Base-by-base conservation (phyloP, 371 early-diverging fungal genomes). In the Lichtheimia hyalospora region DNA sequence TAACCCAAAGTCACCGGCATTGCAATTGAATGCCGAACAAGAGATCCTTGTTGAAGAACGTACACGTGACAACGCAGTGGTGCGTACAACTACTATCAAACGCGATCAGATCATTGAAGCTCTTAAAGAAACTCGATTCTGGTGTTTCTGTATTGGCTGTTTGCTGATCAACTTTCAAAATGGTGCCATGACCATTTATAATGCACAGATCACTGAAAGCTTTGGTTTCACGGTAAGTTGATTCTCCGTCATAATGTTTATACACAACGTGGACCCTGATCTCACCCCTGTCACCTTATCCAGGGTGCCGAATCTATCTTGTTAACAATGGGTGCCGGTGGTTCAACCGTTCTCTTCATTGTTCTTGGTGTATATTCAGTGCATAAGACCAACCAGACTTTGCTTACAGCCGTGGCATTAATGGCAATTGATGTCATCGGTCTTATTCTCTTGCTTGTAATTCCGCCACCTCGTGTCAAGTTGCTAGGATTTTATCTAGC, bases 81-180 rank as follows among this genome's bases (percentile, higher is more conserved):
- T 72, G 2, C 62, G 70, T 24, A 74, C 70, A 18, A 64, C 63
- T 3, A 61, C 60, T 3, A 61, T 68, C 28, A 74, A 77, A 57
- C 63, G 52, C n/a, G 63, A 66, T 12, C 74, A 77, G 5, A 68
- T 74, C 27, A 42, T 63, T 3, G 77, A 77, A 57, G 77, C 77
- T 4, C 18, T 73, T 5, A 69, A 65, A 55, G 74, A 77, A 50
- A 25, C 56, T 5, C 63, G 73, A 8, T 68, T 71, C 24, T 77
- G 74, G 77, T 63, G 62, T 14, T 64, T 71, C 23, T 62, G 64
- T 23, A 25, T 71, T 41, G 60, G 66, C 6, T 66, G 66, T 40
- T 39, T 77, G 23, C 51, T 73, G n/a, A 60, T 73, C 48, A 71
- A 69, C 41, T 44, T 77, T 21, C 71, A 68, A 51, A 73, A 71